Conservation (phyloP, 2,329 filamentous ascomycete species). For the Pseudogymnoascus sp. region DNA sequence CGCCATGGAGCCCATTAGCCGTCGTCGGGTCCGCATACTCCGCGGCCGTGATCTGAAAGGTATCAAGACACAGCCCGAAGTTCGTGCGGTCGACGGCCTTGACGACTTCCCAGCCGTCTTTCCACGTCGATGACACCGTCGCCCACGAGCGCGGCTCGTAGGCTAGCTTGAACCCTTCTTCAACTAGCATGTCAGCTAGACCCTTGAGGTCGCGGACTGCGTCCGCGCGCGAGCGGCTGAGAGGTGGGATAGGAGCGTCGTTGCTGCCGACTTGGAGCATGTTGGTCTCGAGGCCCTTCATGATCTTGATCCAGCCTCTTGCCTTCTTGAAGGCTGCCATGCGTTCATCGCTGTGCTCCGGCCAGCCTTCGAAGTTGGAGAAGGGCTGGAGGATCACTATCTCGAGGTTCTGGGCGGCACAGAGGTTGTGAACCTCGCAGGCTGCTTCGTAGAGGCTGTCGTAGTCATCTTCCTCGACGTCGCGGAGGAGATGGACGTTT, state of each 20-base stretch:
- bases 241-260: neutral
- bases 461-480: slow-evolving; percentile 53
- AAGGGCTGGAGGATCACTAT: slow-evolving; percentile 72
- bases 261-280: slow-evolving; percentile 54
- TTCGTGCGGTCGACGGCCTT: slow-evolving; percentile 55
- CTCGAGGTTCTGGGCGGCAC: slow-evolving; percentile 45
- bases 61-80: slow-evolving; percentile 68
- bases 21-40: slow-evolving; percentile 70
- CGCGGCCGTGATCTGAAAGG: slow-evolving; percentile 65
- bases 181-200: slow-evolving; percentile 54
- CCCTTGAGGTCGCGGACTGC: slow-evolving; percentile 39
- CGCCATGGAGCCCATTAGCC: slow-evolving; percentile 43
- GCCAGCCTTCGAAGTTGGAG: slow-evolving; percentile 70
- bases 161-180: slow-evolving; percentile 53
- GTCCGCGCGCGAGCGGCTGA: neutral
- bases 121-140: slow-evolving; percentile 62
- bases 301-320: slow-evolving; percentile 61
- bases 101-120: slow-evolving; percentile 62
- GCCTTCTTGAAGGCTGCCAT: slow-evolving; percentile 57
- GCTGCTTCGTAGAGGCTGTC: slow-evolving; percentile 49
- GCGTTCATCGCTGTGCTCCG: slow-evolving; percentile 47
- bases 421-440: slow-evolving; percentile 46
- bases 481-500: slow-evolving; percentile 39
- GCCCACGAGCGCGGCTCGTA: slow-evolving; percentile 85
- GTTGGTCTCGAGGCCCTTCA: slow-evolving; percentile 62